Evolutionary conservation across 176 grass and related monocot species (phyloP), one percentile per base, ranked within the genome.

Genomic region (Triticum dicoccoides): DNA sequence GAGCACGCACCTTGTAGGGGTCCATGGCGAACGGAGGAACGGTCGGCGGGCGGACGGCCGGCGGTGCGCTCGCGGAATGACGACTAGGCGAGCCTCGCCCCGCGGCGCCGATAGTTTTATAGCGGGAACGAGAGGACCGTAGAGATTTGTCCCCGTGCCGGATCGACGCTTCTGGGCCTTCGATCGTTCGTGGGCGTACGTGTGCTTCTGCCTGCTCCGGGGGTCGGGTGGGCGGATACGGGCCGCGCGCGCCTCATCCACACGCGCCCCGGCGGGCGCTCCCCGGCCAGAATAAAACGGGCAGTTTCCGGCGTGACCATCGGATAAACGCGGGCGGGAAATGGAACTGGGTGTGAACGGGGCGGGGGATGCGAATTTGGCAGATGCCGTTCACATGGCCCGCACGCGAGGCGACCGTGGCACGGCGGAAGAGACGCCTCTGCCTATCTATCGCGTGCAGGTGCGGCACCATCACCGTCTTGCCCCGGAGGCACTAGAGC

Each of bases 1-100:
- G 3, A 38, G n/a, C 4, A 30, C 41, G 23, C 84, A 98, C 96
- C 93, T 95, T 94, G 91, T 98, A 95, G 1, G 93, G 96, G 84
- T 98, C 96, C 96, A 98, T 98, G 91, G 87, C 76, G 65, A 25
- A 15, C 3, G 78, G 45, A 42, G 41, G 9, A 10, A 30, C 32
- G 29, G 6, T 37, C 78, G 58, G 87, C 75, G 63, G 20, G 9
- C 7, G 78, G 51, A 49, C 12, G 76, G 52, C 17, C 73, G 44
- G 78, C 72, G 58, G 62, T 47, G 23, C 15, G 24, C 10, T 12
- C 1, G 23, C 9, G 0, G 42, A 10, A 44, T 29, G 12, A 75
- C 42, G 41, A 34, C 29, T 15, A 73, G 15, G 88, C 76, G 74
- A 78, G n/a, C 45, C 35, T 61, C 10, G 45, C 11, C 68, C 4